Conservation (phyloP, 2,329 filamentous ascomycete species). For the Fusarium torreyae region DNA sequence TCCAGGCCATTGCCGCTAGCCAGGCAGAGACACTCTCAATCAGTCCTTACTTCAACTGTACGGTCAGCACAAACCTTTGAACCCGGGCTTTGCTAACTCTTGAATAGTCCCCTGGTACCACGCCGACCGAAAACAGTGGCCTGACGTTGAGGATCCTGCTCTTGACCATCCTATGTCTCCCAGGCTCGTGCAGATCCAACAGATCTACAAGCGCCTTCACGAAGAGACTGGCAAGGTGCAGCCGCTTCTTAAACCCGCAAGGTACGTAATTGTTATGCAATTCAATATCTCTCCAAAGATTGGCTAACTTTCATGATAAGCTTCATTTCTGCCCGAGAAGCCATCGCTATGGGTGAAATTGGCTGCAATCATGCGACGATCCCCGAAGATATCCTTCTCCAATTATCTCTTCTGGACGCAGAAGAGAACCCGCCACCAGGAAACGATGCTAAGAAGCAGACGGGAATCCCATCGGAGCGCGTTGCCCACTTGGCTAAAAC, state of each 20-base stretch:
- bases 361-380: conserved; percentile 13
- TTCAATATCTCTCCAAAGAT: rapidly evolving
- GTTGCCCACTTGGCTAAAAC: background rate
- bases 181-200: conserved; percentile 2
- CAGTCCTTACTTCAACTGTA: conserved; percentile 13
- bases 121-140: conserved; percentile 4
- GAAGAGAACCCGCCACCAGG: background rate
- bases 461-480: background rate
- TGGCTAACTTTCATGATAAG: background rate
- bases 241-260: conserved; percentile 14
- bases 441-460: rapidly evolving
- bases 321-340: conserved; percentile 10
- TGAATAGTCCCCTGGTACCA: conserved; percentile 14
- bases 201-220: background rate
- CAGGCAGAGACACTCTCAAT: background rate
- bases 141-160: conserved; percentile 14
- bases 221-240: conserved; percentile 3
- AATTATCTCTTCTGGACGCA: background rate
- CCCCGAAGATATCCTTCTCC: conserved; percentile 6
- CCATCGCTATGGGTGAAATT: conserved; percentile 12
- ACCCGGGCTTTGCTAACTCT: rapidly evolving
- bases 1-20: background rate
- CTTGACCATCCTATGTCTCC: conserved; percentile 23
- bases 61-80: background rate
- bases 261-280: background rate